Conservation (phyloP, 805 yeast genomes). For the Candida glaebosa region DNA sequence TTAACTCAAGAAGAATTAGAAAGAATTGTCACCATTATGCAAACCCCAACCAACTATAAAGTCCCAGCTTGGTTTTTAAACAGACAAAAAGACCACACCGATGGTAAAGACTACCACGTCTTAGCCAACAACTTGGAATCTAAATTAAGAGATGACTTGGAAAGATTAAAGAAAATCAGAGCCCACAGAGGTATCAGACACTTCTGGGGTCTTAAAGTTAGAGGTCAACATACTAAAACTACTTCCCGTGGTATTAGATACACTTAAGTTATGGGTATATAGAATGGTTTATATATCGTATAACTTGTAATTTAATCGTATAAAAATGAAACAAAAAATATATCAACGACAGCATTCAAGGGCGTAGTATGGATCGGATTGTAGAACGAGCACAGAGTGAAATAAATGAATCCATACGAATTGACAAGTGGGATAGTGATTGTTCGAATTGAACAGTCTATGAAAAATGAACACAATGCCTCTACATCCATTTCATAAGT, state of each 20-base stretch:
- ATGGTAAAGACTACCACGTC: constrained; percentile 99
- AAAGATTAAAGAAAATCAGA: constrained; percentile 99
- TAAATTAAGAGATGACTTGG: constrained; percentile 99
- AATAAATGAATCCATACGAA: too few species aligned
- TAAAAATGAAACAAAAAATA: constrained; percentile 5
- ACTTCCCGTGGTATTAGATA: constrained; percentile 79
- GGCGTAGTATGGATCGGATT: too few species aligned
- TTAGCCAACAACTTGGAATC: constrained; percentile 99
- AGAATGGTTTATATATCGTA: constrained; percentile 9
- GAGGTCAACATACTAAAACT: constrained; percentile 99
- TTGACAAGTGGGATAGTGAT: too few species aligned
- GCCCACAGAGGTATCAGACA: constrained; percentile 99
- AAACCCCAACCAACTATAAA: constrained; percentile 99
- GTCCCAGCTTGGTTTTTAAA: constrained; percentile 99
- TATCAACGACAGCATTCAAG: neutral
- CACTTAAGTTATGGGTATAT: constrained; percentile 5
- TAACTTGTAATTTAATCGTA: constrained; percentile 19
- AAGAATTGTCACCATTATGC: constrained; percentile 99
- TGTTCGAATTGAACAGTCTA: too few species aligned
- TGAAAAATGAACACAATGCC: too few species aligned
- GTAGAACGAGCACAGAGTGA: too few species aligned
- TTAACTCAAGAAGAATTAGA: constrained; percentile 99
- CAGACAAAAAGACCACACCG: constrained; percentile 98
- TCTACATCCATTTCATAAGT: too few species aligned
- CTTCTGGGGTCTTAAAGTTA: constrained; percentile 99